Evolutionary conservation across 805 yeast species (phyloP).

Genomic region (Kregervanrija delftensis): DNA sequence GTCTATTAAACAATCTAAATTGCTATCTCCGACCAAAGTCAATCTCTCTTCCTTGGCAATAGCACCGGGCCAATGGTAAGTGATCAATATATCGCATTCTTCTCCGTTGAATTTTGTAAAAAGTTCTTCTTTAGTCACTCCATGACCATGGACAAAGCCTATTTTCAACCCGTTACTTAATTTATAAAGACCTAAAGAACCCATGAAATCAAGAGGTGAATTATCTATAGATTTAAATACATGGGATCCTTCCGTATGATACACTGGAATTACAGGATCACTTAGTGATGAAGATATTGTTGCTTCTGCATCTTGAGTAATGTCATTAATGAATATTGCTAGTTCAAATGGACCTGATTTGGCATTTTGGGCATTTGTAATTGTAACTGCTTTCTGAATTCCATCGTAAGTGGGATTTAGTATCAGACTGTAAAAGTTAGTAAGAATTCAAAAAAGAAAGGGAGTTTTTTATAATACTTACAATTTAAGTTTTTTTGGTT

Average conservation of each 20-base stretch:
- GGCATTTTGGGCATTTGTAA: slow-evolving; percentile 40
- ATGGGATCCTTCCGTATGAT: slow-evolving; percentile 20
- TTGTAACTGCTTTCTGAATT: slow-evolving; percentile 36
- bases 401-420: slow-evolving; percentile 37
- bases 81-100: slow-evolving; percentile 47
- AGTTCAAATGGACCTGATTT: slow-evolving; percentile 65
- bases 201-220: slow-evolving; percentile 23
- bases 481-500: too few species aligned
- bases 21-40: slow-evolving; percentile 36
- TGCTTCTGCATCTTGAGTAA: slow-evolving; percentile 15
- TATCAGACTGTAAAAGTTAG: slow-evolving; percentile 26
- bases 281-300: slow-evolving; percentile 1
- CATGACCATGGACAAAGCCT: slow-evolving; percentile 36
- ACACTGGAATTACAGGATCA: slow-evolving; percentile 10
- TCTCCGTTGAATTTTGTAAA: slow-evolving; percentile 14
- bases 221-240: too few species aligned
- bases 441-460: neutral
- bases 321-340: slow-evolving; percentile 46
- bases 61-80: slow-evolving; percentile 53
- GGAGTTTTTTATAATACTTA: neutral
- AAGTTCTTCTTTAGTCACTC: slow-evolving; percentile 21
- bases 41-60: slow-evolving; percentile 40
- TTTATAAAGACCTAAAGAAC: slow-evolving; percentile 31
- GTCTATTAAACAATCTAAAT: slow-evolving; percentile 41
- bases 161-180: slow-evolving; percentile 39